Evolutionary conservation across 179 eudicot species (phyloP).

Genomic region (Patellifolia procumbens): DNA sequence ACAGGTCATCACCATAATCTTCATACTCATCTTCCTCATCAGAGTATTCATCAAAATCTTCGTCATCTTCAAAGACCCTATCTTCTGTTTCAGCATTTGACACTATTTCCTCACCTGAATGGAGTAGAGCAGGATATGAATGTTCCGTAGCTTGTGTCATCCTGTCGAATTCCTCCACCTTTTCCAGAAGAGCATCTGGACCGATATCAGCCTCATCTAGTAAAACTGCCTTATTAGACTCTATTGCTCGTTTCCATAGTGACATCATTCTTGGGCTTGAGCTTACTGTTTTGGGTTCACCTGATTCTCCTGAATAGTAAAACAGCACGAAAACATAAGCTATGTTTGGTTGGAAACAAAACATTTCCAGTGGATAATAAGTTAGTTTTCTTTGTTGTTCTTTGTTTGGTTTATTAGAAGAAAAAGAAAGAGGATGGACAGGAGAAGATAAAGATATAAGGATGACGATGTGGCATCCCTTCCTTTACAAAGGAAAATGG

Average conservation of each 20-base stretch:
- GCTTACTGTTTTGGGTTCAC: slow-evolving; percentile 27
- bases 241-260: slow-evolving; percentile 79
- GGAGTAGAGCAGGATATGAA: slow-evolving; percentile 66
- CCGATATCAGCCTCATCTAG: slow-evolving; percentile 56
- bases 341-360: no score
- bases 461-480: no score
- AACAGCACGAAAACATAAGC: neutral
- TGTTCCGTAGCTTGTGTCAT: slow-evolving; percentile 61
- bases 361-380: no score
- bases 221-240: slow-evolving; percentile 69
- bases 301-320: slow-evolving; percentile 26
- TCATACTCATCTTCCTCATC: slow-evolving; percentile 31
- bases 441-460: no score
- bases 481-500: no score
- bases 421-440: no score
- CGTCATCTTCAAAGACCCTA: slow-evolving; percentile 22
- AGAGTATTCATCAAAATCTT: slow-evolving; percentile 34
- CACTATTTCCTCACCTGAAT: slow-evolving; percentile 33
- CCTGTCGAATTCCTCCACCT: slow-evolving; percentile 72
- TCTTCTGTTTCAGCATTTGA: slow-evolving; percentile 22
- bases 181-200: slow-evolving; percentile 71
- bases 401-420: no score
- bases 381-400: no score
- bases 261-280: slow-evolving; percentile 87
- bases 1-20: slow-evolving; percentile 37